A percentile compares a stretch with the other conserved stretches of the same genome.
Conservation (phyloP, 148 eudicot genomes). For the Rhododendron griersonianum region DNA sequence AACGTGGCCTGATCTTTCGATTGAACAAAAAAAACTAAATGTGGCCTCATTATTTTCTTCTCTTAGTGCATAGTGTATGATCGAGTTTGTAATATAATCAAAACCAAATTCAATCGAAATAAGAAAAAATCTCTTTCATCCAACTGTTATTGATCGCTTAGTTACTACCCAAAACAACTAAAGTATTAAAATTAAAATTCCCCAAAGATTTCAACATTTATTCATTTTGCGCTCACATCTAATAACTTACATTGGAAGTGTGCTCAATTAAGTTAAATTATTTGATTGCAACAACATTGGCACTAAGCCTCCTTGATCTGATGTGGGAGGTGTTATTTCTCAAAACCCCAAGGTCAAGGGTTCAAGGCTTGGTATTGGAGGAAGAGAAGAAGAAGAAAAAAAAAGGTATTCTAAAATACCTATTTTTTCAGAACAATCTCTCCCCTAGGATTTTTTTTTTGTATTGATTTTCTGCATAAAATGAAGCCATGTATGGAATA, state of each 20-base stretch:
- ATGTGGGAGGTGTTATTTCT: neutral
- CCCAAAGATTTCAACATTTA: neutral
- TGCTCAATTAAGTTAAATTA: neutral
- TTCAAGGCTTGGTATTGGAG: neutral
- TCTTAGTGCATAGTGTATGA: neutral
- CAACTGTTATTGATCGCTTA: neutral
- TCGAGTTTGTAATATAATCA: neutral
- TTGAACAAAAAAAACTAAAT: too few relatives aligned
- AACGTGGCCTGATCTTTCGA: too few relatives aligned
- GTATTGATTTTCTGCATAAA: too few relatives aligned
- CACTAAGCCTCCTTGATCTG: neutral
- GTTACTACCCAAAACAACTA: neutral
- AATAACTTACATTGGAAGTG: neutral
- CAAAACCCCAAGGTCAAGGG: neutral
- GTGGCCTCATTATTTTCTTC: neutral
- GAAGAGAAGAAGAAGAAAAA: neutral
- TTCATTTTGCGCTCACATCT: neutral
- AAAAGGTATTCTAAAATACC: neutral
- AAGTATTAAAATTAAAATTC: neutral
- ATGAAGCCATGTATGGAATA: too few relatives aligned
- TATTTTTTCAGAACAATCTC: neutral
- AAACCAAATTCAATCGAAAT: neutral
- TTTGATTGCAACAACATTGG: neutral
- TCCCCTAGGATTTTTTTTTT: neutral
- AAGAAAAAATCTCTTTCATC: neutral